phyloP scores from a whole-genome alignment of 2,329 filamentous ascomycete species.

The Penicillium sp. region DNA sequence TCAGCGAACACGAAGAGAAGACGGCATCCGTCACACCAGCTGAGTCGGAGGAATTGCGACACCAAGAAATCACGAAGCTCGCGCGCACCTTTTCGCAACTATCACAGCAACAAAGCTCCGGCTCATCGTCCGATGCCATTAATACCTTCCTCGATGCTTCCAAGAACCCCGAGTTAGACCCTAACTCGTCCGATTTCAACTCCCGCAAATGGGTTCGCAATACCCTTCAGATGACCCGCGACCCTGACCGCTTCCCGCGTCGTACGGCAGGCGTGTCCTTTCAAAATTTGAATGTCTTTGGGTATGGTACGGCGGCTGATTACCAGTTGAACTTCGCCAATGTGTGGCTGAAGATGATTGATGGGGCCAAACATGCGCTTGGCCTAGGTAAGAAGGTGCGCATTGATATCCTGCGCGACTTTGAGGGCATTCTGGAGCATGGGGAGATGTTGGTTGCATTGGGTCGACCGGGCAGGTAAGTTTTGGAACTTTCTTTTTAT shows the following conservation, averaged over 20 bases:
- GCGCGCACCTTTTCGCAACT: slow-evolving; percentile 33
- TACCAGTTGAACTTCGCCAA: slow-evolving; percentile 48
- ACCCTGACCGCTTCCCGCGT: slow-evolving; percentile 33
- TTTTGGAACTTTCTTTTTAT: not conserved
- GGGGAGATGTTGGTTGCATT: slow-evolving; percentile 59
- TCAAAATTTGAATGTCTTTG: slow-evolving; percentile 46
- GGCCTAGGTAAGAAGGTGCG: slow-evolving; percentile 35
- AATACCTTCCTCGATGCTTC: slow-evolving; percentile 40
- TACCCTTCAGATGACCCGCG: slow-evolving; percentile 32
- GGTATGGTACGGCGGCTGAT: slow-evolving; percentile 44
- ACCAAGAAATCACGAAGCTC: slow-evolving; percentile 28
- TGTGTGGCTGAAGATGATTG: slow-evolving; percentile 38
- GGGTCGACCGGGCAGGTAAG: slow-evolving; percentile 47
- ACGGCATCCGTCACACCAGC: slow-evolving; percentile 21
- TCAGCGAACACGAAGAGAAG: slow-evolving; percentile 15
- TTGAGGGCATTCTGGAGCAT: slow-evolving; percentile 61
- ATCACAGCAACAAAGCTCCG: slow-evolving; percentile 25
- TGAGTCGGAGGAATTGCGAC: slow-evolving; percentile 23
- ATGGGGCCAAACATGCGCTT: slow-evolving; percentile 27
- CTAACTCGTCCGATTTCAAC: slow-evolving; percentile 43
- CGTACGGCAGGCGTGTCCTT: slow-evolving; percentile 44
- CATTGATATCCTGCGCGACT: slow-evolving; percentile 62
- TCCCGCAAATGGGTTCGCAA: slow-evolving; percentile 48
- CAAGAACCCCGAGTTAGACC: slow-evolving; percentile 41
- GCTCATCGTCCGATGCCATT: slow-evolving; percentile 10